Evolutionary conservation across 176 grass and related monocot species (phyloP), one percentile per base, ranked within the genome.

Genomic region (Eleusine coracana): DNA sequence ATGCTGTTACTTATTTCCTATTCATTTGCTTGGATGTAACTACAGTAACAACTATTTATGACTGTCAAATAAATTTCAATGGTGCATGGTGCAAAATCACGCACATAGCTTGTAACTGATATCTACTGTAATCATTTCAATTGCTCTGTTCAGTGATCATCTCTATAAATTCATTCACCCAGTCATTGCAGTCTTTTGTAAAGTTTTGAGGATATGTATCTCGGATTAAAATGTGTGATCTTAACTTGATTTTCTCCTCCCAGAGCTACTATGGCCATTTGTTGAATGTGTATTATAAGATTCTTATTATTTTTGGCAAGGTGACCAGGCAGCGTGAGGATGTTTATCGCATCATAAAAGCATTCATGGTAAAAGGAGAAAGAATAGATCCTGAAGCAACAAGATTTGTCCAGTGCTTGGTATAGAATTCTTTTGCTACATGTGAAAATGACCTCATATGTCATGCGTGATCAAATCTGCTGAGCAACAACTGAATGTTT

Each of bases 281-380:
- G 63, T 71, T 92, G 77, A 86, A 39, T 75, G 27, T 82, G 34
- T 74, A 74, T 74, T 89, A 80, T 86, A 86, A 92, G 70, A 82
- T 48, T 66, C 75, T 84, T 86, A 56, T 74, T 84, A 74, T 97
- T 91, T 95, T 60, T 58, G 95, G 90, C 92, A 93, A 93, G 90
- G 82, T 98, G 82, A 93, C 72, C 87, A 98, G 93, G 90, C 92
- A 98, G 70, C 93, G 89, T 56, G 91, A 98, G 61, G 96, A 98
- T 92, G 92, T 93, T 73, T 98, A 98, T 85, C 87, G 59, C 49
- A 91, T 93, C 52, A 71, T 95, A 41, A 98, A 98, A 87, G 93
- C 82, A 41, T 95, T 95, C 56, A 25, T 64, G 18, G 85, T 83
- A 86, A 98, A 82, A 86, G 96, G 82, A 8, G 89, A 92, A 83